Evolutionary conservation across 2,329 filamentous ascomycete species (phyloP).

Genomic region (Cladorrhinum sp.): DNA sequence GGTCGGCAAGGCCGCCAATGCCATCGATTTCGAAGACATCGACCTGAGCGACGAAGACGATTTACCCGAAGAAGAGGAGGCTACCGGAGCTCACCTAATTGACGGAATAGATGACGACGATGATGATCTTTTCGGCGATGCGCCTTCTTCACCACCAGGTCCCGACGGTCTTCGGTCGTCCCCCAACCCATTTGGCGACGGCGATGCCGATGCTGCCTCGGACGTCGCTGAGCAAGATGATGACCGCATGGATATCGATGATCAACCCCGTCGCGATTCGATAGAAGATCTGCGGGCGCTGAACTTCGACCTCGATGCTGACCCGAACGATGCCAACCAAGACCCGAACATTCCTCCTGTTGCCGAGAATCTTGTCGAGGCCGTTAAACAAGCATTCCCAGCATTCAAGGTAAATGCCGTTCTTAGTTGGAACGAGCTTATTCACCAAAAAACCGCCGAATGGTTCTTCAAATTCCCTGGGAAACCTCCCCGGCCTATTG

Average conservation of each 20-base stretch:
- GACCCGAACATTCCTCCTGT: conserved; percentile 64
- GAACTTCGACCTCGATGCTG: conserved; percentile 45
- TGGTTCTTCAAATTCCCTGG: conserved; percentile 75
- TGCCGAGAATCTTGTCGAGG: conserved; percentile 69
- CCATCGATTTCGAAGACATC: conserved; percentile 83
- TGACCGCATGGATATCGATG: conserved; percentile 29
- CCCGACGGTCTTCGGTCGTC: conserved; percentile 35
- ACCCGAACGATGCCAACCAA: conserved; percentile 51
- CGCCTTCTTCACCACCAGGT: conserved; percentile 46
- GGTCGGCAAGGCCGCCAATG: conserved; percentile 84
- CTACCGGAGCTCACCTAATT: conserved; percentile 51
- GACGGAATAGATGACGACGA: conserved; percentile 56
- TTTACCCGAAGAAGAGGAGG: conserved; percentile 71
- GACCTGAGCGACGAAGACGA: conserved; percentile 88
- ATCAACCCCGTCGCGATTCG: conserved; percentile 35
- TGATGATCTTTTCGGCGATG: conserved; percentile 66
- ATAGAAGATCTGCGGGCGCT: conserved; percentile 38
- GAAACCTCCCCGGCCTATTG: conserved; percentile 76
- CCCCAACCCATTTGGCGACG: conserved; percentile 25
- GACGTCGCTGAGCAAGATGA: conserved; percentile 18
- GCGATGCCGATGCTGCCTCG: not conserved
- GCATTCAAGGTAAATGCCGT: conserved; percentile 72
- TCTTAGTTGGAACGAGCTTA: conserved; percentile 76
- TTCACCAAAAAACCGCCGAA: conserved; percentile 75
- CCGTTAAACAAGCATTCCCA: conserved; percentile 78